These are phyloP conservation scores for Sordaria brevicollis DNA, from an alignment of 495 filamentous ascomycete species.

Conservation along the genomic window DNA sequence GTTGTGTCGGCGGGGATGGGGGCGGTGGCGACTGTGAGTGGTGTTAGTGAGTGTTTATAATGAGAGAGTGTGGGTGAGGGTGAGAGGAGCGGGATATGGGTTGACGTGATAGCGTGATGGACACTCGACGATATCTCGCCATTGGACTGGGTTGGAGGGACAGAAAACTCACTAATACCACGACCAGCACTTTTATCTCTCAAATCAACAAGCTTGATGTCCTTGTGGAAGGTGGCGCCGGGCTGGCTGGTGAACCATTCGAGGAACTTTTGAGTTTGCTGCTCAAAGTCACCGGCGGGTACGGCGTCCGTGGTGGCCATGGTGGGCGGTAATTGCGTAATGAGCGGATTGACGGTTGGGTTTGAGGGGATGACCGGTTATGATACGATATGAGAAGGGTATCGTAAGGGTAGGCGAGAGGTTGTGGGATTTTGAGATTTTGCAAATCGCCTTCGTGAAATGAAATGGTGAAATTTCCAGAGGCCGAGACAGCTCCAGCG, in stretches of 20 bases:
- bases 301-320: neutral
- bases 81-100: neutral
- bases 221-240: conserved; percentile 34
- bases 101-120: neutral
- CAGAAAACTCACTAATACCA: conserved; percentile 28
- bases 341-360: neutral
- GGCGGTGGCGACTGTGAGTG: conserved; percentile 28
- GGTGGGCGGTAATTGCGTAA: neutral
- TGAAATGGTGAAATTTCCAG: neutral
- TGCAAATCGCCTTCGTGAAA: neutral
- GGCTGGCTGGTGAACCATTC: conserved; percentile 34
- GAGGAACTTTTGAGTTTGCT: conserved; percentile 26
- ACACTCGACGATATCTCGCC: neutral
- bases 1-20: conserved; percentile 34
- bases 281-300: conserved; percentile 16
- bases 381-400: neutral
- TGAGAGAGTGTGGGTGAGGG: neutral
- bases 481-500: neutral
- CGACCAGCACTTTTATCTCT: conserved; percentile 28
- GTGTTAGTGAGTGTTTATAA: neutral
- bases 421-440: neutral
- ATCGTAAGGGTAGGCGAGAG: neutral
- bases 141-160: too few relatives aligned
- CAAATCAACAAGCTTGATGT: conserved; percentile 35
- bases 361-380: neutral